Percentiles rank a stretch among this genome's conserved stretches.
These are phyloP conservation scores for Torulaspora microellipsoides DNA, from an alignment of 805 yeast genomes.

Conservation along the genomic window DNA sequence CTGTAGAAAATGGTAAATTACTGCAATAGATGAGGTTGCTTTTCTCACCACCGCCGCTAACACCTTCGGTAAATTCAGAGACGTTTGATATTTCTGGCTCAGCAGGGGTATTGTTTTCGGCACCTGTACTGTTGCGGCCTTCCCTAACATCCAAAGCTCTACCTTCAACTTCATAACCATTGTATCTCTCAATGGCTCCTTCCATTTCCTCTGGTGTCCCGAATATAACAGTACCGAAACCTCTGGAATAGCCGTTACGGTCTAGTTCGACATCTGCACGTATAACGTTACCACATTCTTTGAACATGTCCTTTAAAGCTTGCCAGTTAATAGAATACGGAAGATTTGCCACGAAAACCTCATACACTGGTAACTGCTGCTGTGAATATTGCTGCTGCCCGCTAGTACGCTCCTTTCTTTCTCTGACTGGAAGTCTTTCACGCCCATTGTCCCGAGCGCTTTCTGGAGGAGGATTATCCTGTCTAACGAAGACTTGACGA, in stretches of 20 bases:
- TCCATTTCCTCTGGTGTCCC: constrained; percentile 62
- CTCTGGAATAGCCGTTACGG: constrained; percentile 72
- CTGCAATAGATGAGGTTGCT: constrained; percentile 60
- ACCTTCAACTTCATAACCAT: constrained; percentile 71
- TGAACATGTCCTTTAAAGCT: constrained; percentile 76
- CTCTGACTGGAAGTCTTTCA: constrained; percentile 18
- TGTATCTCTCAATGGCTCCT: constrained; percentile 62
- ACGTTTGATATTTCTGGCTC: constrained; percentile 15
- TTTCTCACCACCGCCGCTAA: constrained; percentile 55
- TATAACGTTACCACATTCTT: constrained; percentile 66
- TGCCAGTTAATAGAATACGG: constrained; percentile 81
- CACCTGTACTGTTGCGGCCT: constrained; percentile 39
- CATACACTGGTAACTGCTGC: constrained; percentile 30
- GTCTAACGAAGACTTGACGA: constrained; percentile 81
- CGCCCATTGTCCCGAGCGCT: constrained; percentile 19
- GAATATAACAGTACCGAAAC: constrained; percentile 79
- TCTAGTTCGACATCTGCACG: constrained; percentile 74
- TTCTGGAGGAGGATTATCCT: constrained; percentile 77
- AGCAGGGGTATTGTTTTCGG: constrained; percentile 12
- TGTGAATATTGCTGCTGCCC: constrained; percentile 37
- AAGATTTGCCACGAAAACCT: constrained; percentile 75
- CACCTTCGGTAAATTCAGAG: constrained; percentile 62
- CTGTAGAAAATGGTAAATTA: constrained; percentile 88
- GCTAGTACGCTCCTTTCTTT: constrained; percentile 11
- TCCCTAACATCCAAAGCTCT: constrained; percentile 75